Evolutionary conservation across 345 rosid species (phyloP), one percentile per base, ranked within the genome.

Genomic region (Citropsis articulata): DNA sequence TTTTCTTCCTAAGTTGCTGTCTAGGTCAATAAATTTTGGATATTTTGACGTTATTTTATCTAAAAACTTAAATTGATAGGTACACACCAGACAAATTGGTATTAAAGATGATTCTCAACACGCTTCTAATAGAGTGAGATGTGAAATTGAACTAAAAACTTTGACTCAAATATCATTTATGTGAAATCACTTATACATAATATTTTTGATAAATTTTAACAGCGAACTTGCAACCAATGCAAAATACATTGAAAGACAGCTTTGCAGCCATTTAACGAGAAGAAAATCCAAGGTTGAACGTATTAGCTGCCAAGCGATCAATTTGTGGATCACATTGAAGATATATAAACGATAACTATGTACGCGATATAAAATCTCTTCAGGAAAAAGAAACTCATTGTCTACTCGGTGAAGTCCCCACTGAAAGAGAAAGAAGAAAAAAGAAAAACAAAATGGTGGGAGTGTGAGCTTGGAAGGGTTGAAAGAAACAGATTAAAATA

Each of bases 321-420:
- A 60, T 61, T 16, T 38, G 65, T 30, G 45, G 84, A 38, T 72
- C 48, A 62, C 9, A 42, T 24, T 62, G 68, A 42, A 59, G 22
- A 59, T 14, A 40, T 14, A 73, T 9, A 4, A 28, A 50, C 9
- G 62, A 76, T 66, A 40, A 74, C 60, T 31, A 53, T 45, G 9
- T 53, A 66, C n/a, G 35, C 19, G 31, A 48, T 48, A 64, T 27
- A 24, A 53, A 30, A 22, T 27, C 28, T 13, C 1, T 2, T 24
- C 13, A 12, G 2, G 50, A 42, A 38, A 38, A 38, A 38, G 42
- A 38, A 42, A 42, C 13, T 12, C 50, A 42, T 12, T 10, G 50
- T 42, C 50, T 42, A 42, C 13, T 42, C 13, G 50, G 14, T 68
- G 56, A 68, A 76, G 80, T 72, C 78, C 85, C 79, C 73, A 74